phyloP scores from a whole-genome alignment of 192 early-diverging fungal species.

The Paraglomus brasilianum region DNA sequence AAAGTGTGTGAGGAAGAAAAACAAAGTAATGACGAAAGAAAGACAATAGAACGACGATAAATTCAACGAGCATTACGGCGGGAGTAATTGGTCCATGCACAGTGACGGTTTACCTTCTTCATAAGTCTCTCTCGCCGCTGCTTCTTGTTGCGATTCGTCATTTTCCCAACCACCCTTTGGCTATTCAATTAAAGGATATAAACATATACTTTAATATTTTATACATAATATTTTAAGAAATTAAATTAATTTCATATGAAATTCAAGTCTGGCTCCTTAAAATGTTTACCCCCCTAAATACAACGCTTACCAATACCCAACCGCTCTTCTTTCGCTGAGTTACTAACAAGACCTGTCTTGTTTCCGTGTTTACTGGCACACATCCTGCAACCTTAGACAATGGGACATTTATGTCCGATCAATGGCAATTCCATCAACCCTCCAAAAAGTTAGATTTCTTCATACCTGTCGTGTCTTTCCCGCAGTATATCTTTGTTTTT shows the following conservation, averaged over 20 bases:
- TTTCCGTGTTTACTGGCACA: constrained; percentile 49
- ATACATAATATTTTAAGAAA: neutral
- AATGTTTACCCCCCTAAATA: neutral
- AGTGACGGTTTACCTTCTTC: constrained; percentile 49
- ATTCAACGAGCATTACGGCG: neutral
- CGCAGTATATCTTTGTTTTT: constrained; percentile 23
- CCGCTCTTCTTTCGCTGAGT: constrained; percentile 46
- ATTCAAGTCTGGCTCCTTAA: neutral
- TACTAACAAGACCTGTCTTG: constrained; percentile 49
- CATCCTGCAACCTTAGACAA: constrained; percentile 52
- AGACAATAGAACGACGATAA: neutral
- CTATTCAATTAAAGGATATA: constrained; percentile 22
- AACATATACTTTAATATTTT: too few species aligned
- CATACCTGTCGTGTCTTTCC: constrained; percentile 24
- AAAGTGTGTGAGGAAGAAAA: neutral
- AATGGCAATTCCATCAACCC: neutral
- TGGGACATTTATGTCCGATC: neutral
- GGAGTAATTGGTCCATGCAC: neutral
- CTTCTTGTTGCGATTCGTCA: constrained; percentile 55
- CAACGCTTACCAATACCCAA: constrained; percentile 49
- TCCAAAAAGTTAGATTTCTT: neutral
- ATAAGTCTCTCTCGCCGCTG: constrained; percentile 60
- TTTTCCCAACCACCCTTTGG: constrained; percentile 68
- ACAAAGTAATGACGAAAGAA: neutral
- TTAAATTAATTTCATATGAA: neutral